Base-by-base conservation (phyloP, 805 yeast species). In the Myxozyma geophila region DNA sequence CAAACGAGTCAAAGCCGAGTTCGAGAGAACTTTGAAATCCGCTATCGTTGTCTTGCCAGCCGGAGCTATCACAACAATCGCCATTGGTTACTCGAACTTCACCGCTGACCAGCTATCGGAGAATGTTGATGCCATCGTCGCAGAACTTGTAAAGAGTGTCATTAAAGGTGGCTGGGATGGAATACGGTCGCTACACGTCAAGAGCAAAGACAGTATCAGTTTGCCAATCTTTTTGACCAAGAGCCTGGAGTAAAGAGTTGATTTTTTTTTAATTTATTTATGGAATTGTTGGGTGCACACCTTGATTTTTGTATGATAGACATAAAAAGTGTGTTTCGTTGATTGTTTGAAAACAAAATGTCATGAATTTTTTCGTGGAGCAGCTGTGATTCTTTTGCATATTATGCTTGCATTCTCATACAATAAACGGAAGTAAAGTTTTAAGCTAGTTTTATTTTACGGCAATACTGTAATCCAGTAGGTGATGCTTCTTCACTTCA, bases 191-290 rank as follows among this genome's bases (percentile, higher is more conserved):
- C 51, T 81, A 84, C 73, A 88, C 85, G 76, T 83, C 83, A 91
- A 91, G 78, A 81, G 93, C 12, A 78, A 80, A 62, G 75, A 77
- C 48, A 90, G 97, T 21, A 97, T 97, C 21, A 84, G 92, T 8
- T 79, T 95, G 71, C 98, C 99, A 51, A 80, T 95, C 64, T 95
- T 80, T 77, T 84, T 87, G 73, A 80, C 88, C 52, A 87, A 88
- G 37, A 81, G 80, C 67, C 73, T 87, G 57, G 59, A 40, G 39
- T 64, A 55, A 57, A 44, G n/a, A n/a, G 40, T 9, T 10, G 28
- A 44, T 10, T 44, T 58, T 43, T 23, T 23, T 21, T 43, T 37
- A 8, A 40, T 28, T 17, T 28, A 19, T 41, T 28, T 43, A 33
- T 21, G 40, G 13, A 17, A 12, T 15, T 48, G 43, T 48, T 37